Evolutionary conservation across 768 basidiomycete species (phyloP), one percentile per base, ranked within the genome.

Genomic region (Naganishia antarctica): DNA sequence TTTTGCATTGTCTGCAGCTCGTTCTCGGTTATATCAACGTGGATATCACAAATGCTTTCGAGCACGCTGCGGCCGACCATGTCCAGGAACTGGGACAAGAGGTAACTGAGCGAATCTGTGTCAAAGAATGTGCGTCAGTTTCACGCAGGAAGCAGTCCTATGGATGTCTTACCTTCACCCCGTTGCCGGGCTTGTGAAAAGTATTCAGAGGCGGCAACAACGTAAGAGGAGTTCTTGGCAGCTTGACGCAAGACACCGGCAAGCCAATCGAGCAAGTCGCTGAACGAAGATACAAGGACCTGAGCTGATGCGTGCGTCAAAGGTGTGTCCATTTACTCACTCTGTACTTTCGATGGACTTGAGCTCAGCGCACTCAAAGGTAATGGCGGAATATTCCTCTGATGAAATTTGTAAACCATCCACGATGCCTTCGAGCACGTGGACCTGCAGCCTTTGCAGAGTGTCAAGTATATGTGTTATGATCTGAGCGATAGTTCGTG

Each of bases 181-280:
- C 34, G 34, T 40, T 40, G 53, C 13, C 53, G 53, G 12, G 34
- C 34, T 25, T 41, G 28, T 3, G 53, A 41, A n/a, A 57, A 57
- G 15, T 40, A 57, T n/a, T 57, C 53, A 26, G 1, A 40, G 6
- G 34, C 34, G 37, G 53, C 7, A 12, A 37, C 18, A 3, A 57
- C 13, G 18, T 57, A 57, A 37, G 28, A 29, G 2, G 53, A 41
- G 4, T 41, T 57, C 23, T 34, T 40, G 3, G 53, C 34, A 40
- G 53, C 23, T 23, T 57, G 21, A 8, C 31, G 32, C 26, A 57
- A 18, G 15, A 57, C 26, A 25, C 11, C 23, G 23, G 40, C 53
- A 37, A 57, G 53, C 53, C 53, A 57, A n/a, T 57, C 53, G 3
- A 57, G 53, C n/a, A 57, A 18, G 34, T 57, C 8, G 7, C 53